Base-by-base conservation (phyloP, 2,329 filamentous ascomycete genomes). In the Penicillium fuscoglaucum region DNA sequence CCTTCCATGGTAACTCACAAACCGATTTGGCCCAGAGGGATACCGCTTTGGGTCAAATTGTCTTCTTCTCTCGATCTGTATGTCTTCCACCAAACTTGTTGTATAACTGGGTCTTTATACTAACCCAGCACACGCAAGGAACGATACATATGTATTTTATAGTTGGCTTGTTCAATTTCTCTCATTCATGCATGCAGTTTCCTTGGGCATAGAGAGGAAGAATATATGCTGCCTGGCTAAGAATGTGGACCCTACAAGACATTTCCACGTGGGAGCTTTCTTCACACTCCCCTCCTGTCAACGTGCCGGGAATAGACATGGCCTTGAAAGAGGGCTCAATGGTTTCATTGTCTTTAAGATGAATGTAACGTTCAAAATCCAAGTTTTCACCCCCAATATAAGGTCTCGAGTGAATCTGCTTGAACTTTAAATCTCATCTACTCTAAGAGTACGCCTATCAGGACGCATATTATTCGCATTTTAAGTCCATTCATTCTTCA, bases 301-400 rank as follows among this genome's bases (percentile, higher is more conserved):
- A 48, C 12, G 40, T 51, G 26, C 51, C 61, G 29, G 45, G 44
- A 61, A 57, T 58, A 59, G 61, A 58, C 46, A 47, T n/a, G 33
- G 43, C 33, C 45, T 35, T 43, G 24, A 43, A 29, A 52, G 28
- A 54, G 41, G 28, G n/a, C 37, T 31, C 2, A 45, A 57, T 24
- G 53, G 56, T 51, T 63, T 44, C 54, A 54, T 57, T 51, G 56
- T n/a, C 21, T 57, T 47, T 12, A 39, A 35, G 39, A 44, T 31
- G n/a, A 49, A 61, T 63, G 62, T 63, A 63, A 65, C 62, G 8
- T 21, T 41, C 31, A 24, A 19, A 29, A 19, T 39, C 12, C 17
- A 13, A n/a, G 19, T 29, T 52, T 17, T 19, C 24, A n/a, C 9
- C 7, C 12, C 37, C 5, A 17, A 35, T 52, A 47, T 48, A 37